These are phyloP conservation scores for Debaryomyces subglobosus DNA, from an alignment of 1,139 yeast genomes.

Conservation along the genomic window DNA sequence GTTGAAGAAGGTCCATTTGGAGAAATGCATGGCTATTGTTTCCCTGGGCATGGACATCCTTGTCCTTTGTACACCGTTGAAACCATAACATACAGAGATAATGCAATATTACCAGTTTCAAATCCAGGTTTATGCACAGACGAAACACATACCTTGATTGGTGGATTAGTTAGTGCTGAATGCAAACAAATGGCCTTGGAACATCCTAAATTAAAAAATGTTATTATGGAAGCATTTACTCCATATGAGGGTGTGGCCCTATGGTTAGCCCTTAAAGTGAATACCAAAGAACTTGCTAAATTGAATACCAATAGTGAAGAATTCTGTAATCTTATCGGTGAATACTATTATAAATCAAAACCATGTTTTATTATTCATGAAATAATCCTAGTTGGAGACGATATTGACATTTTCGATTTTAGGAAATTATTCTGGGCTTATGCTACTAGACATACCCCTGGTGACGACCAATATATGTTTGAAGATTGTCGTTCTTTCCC, in stretches of 20 bases:
- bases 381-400: slow-evolving; percentile 21
- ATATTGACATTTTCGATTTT: slow-evolving; percentile 21
- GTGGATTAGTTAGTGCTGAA: slow-evolving; percentile 19
- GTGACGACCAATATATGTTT: slow-evolving; percentile 17
- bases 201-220: slow-evolving; percentile 10
- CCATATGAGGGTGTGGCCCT: slow-evolving; percentile 23
- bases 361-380: slow-evolving; percentile 18
- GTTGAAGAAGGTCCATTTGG: slow-evolving; percentile 23
- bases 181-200: slow-evolving; percentile 6
- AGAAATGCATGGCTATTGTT: slow-evolving; percentile 24
- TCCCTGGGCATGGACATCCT: slow-evolving; percentile 18
- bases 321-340: slow-evolving; percentile 18
- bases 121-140: slow-evolving; percentile 21
- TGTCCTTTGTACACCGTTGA: slow-evolving; percentile 21
- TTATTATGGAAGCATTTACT: slow-evolving; percentile 18
- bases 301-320: slow-evolving; percentile 17
- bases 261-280: slow-evolving; percentile 18
- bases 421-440: slow-evolving; percentile 22
- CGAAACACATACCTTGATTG: slow-evolving; percentile 25
- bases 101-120: slow-evolving; percentile 21
- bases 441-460: slow-evolving; percentile 22
- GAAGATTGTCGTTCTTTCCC: slow-evolving; percentile 17
- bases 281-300: slow-evolving; percentile 15
- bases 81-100: slow-evolving; percentile 18
- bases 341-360: slow-evolving; percentile 14